Evolutionary conservation across 305 asterid genomes (phyloP), one percentile per base, ranked within the genome.

Genomic region (Salvia sclarea): DNA sequence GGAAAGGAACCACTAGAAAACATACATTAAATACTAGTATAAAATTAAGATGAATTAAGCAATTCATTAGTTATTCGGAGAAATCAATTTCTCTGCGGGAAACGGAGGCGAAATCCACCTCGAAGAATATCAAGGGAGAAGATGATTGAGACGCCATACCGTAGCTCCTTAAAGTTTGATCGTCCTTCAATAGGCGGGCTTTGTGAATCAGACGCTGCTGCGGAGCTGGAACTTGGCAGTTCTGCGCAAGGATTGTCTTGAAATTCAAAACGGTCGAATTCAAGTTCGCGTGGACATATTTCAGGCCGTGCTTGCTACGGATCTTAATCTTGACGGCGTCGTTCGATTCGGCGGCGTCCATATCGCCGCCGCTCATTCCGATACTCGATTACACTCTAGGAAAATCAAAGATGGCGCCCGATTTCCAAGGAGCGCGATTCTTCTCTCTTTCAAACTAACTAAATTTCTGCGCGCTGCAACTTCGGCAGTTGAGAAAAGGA

Each of bases 181-280:
- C 60, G 66, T 54, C 71, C 59, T 64, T 72, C 71, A 72, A 21
- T 20, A 64, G 47, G 37, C 67, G 77, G 41, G 72, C 77, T 24
- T 45, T 64, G 66, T 72, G 58, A 61, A 72, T 64, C 8, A 72
- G 43, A 21, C 67, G 77, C 67, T 72, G 72, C 52, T 64, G 66
- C 10, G 30, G 61, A 45, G 61, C 21, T 11, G 68, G 67, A 16
- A 72, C 17, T 6, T 31, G 50, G 60, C 76, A 72, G 3, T 48
- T 45, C 76, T 44, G 40, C 21, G 60, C 40, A 30, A 72, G 28
- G 38, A 64, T 16, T 54, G 71, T 45, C 71, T 64, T 64, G 60
- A 64, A 72, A 30, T 14, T 6, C 40, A 22, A 43, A 22, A 72
- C 71, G 5, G 60, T 64, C 14, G 65, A 54, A 53, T 72, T 47